phyloP scores from a whole-genome alignment of 768 basidiomycete species.

The Boletus patriciae region DNA sequence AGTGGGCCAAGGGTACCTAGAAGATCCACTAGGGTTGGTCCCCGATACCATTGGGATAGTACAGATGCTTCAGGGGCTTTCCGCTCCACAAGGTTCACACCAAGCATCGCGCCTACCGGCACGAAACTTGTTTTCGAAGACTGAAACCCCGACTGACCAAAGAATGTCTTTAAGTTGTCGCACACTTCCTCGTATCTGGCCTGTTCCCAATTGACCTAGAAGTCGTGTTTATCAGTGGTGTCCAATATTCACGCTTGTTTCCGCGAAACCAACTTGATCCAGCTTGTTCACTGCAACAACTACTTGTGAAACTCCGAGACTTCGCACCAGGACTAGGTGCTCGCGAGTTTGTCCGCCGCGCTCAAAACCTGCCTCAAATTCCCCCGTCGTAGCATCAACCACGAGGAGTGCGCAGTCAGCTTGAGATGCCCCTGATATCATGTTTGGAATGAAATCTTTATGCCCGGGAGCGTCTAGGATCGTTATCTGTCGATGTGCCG shows the following conservation, averaged over 20 bases:
- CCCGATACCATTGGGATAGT: constrained; percentile 77
- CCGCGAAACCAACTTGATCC: constrained; percentile 62
- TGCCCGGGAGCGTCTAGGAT: constrained; percentile 98
- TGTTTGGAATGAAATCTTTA: constrained; percentile 97
- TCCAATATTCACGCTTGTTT: background rate
- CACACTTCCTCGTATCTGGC: constrained; percentile 86
- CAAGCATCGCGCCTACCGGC: constrained; percentile 88
- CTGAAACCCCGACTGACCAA: constrained; percentile 85
- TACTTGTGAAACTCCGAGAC: constrained; percentile 88
- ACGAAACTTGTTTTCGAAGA: constrained; percentile 77
- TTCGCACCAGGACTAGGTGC: constrained; percentile 87
- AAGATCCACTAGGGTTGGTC: constrained; percentile 79
- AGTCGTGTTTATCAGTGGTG: background rate
- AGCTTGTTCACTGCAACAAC: constrained; percentile 95
- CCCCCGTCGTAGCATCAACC: constrained; percentile 84
- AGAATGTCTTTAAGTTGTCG: constrained; percentile 70
- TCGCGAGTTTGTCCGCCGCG: constrained; percentile 94
- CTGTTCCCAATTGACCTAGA: constrained; percentile 86
- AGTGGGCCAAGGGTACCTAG: constrained; percentile 55
- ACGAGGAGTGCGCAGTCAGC: constrained; percentile 95
- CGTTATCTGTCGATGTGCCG: constrained; percentile 75
- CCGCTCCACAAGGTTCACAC: constrained; percentile 71
- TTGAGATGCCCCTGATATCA: constrained; percentile 98
- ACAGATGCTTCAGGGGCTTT: constrained; percentile 46
- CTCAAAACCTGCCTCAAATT: constrained; percentile 95